Evolutionary conservation across 164 flowering plant genomes (phyloP), one percentile per base, ranked within the genome.

Genomic region (Tinospora cordifolia): DNA sequence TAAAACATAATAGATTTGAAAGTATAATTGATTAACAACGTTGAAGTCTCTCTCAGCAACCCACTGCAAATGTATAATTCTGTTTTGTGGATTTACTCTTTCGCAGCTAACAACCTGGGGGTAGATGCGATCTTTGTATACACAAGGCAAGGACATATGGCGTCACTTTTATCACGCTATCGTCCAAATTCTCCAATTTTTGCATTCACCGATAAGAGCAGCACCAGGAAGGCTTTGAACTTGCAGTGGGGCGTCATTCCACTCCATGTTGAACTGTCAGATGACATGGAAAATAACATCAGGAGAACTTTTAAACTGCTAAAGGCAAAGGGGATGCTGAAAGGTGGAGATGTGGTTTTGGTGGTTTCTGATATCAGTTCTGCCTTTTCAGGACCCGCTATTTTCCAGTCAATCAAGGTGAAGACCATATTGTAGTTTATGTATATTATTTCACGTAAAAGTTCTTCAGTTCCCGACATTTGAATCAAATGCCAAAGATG

Each of bases 111-210:
- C 79, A 90, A 85, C 62, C 88, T 93, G 58, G 90, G 86, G 0
- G 90, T 90, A 65, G 97, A 89, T 76, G 96, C 95, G 9, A 85
- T 93, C 25, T 90, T 90, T 75, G 98, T 88, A 69, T 88, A 81
- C 79, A 90, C 98, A 69, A 86, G 81, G 67, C 85, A 84, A 27
- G 98, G 98, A 3, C 75, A 83, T 11, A 90, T 89, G 95, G 97
- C 98, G 22, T 85, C 92, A 6, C 88, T 93, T 62, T 71, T 93
- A 34, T 89, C 98, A 51, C 85, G 95, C 5, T 85, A 85, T 81
- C 95, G 95, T 7, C 98, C 98, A 46, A 76, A 86, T 62, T 80
- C 92, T 67, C 93, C 94, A 5, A 83, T 92, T 59, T 87, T 92
- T 72, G 98, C 98, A 41, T 88, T 93, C 81, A 93, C 96, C 3